Evolutionary conservation across 805 yeast genomes (phyloP).

Genomic region (Scheffersomyces amazonensis): DNA sequence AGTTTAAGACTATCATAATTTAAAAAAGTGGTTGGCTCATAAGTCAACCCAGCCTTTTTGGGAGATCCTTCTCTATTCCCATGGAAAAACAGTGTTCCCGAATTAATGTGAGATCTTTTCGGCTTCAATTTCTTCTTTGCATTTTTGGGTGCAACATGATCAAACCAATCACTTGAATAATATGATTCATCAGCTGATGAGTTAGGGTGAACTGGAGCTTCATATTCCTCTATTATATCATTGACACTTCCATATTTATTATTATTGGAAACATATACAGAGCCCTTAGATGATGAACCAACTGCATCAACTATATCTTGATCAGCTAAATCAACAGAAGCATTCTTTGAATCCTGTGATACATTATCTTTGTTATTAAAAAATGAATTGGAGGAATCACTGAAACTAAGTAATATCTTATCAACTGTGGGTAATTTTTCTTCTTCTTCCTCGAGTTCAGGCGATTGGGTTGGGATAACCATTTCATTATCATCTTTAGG

Average conservation of each 20-base stretch:
- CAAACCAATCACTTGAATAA: conserved; percentile 13
- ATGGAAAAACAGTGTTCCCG: conserved; percentile 4
- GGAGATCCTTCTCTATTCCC: conserved; percentile 6
- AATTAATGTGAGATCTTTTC: neutral
- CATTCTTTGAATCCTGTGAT: no score
- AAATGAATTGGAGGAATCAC: no score
- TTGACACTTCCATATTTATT: neutral
- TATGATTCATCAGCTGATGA: conserved; percentile 8
- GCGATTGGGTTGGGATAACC: no score
- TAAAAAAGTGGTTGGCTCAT: conserved; percentile 10
- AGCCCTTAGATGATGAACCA: no score
- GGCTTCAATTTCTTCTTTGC: neutral
- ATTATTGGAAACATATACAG: no score
- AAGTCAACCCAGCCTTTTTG: conserved; percentile 1
- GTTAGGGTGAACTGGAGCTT: neutral
- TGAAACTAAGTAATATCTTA: no score
- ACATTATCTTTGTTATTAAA: no score
- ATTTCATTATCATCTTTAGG: no score
- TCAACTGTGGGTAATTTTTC: no score
- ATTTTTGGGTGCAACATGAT: neutral
- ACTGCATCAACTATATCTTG: no score
- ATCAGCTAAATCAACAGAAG: no score
- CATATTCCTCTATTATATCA: neutral
- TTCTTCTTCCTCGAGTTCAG: no score
- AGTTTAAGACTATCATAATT: conserved; percentile 9